A percentile compares a stretch with the other conserved stretches of the same genome.
phyloP scores from a whole-genome alignment of 257 asterid species.

The Ballota nigra region DNA sequence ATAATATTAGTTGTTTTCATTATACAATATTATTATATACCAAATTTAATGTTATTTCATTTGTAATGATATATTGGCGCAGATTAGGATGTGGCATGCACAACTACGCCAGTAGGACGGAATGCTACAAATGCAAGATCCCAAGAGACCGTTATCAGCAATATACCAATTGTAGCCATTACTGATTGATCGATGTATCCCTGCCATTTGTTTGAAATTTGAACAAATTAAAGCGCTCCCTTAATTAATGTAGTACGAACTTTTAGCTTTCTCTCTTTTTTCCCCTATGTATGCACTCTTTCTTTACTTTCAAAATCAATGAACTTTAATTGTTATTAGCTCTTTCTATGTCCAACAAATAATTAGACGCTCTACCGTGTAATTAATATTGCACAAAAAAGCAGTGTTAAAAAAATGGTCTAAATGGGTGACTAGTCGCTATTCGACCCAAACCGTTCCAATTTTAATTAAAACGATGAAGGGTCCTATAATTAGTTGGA shows the following conservation, averaged over 20 bases:
- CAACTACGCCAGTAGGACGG: conserved; percentile 21
- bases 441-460: too few relatives aligned
- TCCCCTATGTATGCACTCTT: background rate
- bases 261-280: background rate
- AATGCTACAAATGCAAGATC: conserved; percentile 24
- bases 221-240: background rate
- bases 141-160: conserved; percentile 4
- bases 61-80: background rate
- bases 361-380: too few relatives aligned
- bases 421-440: too few relatives aligned
- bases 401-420: too few relatives aligned
- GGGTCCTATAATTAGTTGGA: too few relatives aligned
- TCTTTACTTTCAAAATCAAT: background rate
- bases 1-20: too few relatives aligned
- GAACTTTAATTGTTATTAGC: background rate
- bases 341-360: background rate
- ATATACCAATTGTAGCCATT: background rate
- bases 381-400: too few relatives aligned
- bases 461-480: too few relatives aligned
- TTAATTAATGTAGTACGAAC: background rate
- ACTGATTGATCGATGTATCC: background rate
- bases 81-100: conserved; percentile 25
- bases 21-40: too few relatives aligned
- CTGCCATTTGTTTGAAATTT: background rate
- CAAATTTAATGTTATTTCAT: too few relatives aligned